Base-by-base conservation (phyloP, 441 rosid species). In the Populus hybrid region DNA sequence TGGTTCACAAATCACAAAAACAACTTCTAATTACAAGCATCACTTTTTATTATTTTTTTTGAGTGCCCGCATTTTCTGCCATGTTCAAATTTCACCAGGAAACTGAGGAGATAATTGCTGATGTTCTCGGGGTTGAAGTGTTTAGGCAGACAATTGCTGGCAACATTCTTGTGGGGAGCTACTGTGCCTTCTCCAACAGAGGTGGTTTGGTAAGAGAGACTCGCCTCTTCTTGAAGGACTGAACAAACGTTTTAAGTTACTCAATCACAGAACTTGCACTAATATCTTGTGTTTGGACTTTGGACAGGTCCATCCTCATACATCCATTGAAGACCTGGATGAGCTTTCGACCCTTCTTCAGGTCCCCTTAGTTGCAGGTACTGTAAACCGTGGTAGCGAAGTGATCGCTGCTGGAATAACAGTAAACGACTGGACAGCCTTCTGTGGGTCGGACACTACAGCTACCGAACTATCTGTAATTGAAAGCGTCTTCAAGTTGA, bases 121-220 rank as follows among this genome's bases (percentile, higher is more conserved):
- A 94, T 88, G 98, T 94, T 74, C 97, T 94, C 67, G 96, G 96
- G 5, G 97, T 94, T 59, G 98, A 94, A 87, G 96, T 92, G 65
- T 94, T 92, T 73, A 81, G 97, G 83, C 97, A 92, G 89, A 90
- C 97, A 8, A 88, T 94, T 75, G 98, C 96, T 8, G 98, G 94
- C 71, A 92, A 91, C 80, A 90, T 91, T 80, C 94, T 92, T 26
- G 96, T 92, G 8, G 96, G 98, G 69, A 92, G 96, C 82, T 90
- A 86, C 85, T 90, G 97, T 82, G 71, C 91, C 82, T 84, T 94
- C 74, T 90, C 97, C 46, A 94, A 94, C 84, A 82, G 85, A 81
- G 98, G 97, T 40, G 95, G 97, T 82, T 81, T 92, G 91, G 95
- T 94, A 84, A 85, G 89, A 66, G 46, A 50, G 21, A 50, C 54